phyloP scores from a whole-genome alignment of 2,329 filamentous ascomycete genomes.

The Pestalotiopsis fici region DNA sequence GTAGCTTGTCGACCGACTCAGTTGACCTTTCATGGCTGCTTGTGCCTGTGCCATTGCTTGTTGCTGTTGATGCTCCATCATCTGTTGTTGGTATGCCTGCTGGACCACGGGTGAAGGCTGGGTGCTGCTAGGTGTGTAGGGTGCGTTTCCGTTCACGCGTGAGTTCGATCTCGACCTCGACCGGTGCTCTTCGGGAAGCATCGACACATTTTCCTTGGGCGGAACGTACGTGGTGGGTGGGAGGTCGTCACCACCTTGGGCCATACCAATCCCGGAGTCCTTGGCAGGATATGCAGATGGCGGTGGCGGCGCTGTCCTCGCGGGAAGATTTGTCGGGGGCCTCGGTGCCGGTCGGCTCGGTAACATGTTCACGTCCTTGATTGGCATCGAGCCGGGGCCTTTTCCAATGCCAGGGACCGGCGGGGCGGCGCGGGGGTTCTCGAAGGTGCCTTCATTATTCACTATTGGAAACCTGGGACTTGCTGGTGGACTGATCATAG shows the following conservation, averaged over 20 bases:
- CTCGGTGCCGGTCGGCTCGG: slow-evolving; percentile 85
- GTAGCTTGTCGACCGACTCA: slow-evolving; percentile 76
- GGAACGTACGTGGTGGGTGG: slow-evolving; percentile 41
- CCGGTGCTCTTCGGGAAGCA: slow-evolving; percentile 68
- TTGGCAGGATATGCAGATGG: slow-evolving; percentile 58
- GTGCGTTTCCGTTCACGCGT: slow-evolving; percentile 54
- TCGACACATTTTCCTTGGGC: slow-evolving; percentile 56
- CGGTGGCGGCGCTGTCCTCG: slow-evolving; percentile 50
- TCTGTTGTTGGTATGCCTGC: slow-evolving; percentile 60
- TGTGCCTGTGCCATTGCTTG: slow-evolving; percentile 80
- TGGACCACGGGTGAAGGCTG: slow-evolving; percentile 41
- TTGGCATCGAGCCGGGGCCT: slow-evolving; percentile 36
- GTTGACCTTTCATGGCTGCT: slow-evolving; percentile 70
- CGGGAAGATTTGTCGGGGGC: slow-evolving; percentile 69
- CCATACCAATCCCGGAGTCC: slow-evolving; percentile 65
- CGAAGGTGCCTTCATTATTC: slow-evolving; percentile 91
- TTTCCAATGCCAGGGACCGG: slow-evolving; percentile 55
- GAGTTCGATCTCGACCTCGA: slow-evolving; percentile 72
- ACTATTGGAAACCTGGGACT: slow-evolving; percentile 84
- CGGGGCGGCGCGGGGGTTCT: slow-evolving; percentile 91
- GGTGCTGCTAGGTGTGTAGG: slow-evolving; percentile 48
- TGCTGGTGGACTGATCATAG: slow-evolving; percentile 74
- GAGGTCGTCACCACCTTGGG: slow-evolving; percentile 58
- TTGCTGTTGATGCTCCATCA: slow-evolving; percentile 82
- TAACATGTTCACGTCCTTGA: slow-evolving; percentile 64